Base-by-base conservation (phyloP, 148 eudicot species). In the Chenopodium album region DNA sequence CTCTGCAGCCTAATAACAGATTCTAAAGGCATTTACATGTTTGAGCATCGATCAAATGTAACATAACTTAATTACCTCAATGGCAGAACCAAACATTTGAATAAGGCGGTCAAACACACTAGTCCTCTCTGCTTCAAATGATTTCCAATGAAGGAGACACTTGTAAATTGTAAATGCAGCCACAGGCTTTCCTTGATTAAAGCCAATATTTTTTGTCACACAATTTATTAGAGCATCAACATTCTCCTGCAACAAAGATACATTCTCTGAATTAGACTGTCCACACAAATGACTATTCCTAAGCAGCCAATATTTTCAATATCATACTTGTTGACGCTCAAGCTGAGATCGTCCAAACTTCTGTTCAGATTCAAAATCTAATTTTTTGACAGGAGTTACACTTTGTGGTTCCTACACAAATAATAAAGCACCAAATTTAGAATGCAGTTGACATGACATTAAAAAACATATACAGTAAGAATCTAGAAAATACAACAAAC, bases 91-190 rank as follows among this genome's bases (percentile, higher is more conserved):
- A 79, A 94, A 88, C 95, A 94, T 94, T 89, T 94, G 97, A 85
- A 96, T 90, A 71, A 96, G 94, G 79, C 98, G 95, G 86, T 96
- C 99, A 89, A 94, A 96, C 81, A 94, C 98, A 65, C 98, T 96
- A 76, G 99, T 96, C 80, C 90, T 89, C 85, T 96, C 99, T 7
- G 98, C 97, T 92, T 96, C 99, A 89, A 96, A 96, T 76, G 98
- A 96, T 89, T 94, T 96, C 99, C 99, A 96, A 67, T 94, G 94
- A 76, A 94, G 85, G 81, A 96, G 98, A 79, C 98, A 96, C 86
- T 94, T 96, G 85, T 92, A 96, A 56, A 94, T 96, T 41, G 98
- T 94, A 85, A 88, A 92, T 64, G 99, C 99, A 48, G 99, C 98
- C 74, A 92, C 95, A 72, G 99, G 99, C 85, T 91, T 94, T 73